Evolutionary conservation across 1,139 yeast species (phyloP).

Genomic region (Hansenula lynferdii): DNA sequence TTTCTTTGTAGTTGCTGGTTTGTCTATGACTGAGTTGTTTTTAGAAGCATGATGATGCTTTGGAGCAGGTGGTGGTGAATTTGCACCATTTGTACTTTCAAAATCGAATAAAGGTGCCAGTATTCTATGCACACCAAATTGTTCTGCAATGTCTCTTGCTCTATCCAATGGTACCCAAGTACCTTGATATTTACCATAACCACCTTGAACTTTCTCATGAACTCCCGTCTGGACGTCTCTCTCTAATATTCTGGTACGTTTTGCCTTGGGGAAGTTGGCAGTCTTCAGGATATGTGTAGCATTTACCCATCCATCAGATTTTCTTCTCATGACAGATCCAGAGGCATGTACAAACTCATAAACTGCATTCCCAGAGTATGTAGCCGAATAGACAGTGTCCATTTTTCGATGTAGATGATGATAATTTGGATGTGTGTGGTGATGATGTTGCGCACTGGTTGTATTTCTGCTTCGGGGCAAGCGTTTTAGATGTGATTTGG

Average conservation of each 20-base stretch:
- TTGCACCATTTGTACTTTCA: constrained; percentile 50
- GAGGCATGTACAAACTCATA: constrained; percentile 78
- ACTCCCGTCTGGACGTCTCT: constrained; percentile 83
- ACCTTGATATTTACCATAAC: constrained; percentile 95
- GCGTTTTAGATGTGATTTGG: no score
- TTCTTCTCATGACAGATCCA: constrained; percentile 90
- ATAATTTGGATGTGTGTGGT: no score
- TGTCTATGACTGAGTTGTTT: constrained; percentile 18
- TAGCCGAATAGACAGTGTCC: constrained; percentile 57
- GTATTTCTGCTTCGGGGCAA: no score
- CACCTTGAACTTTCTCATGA: constrained; percentile 96
- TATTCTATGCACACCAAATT: constrained; percentile 65
- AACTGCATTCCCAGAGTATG: constrained; percentile 84
- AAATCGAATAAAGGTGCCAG: constrained; percentile 68
- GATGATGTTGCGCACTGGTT: no score
- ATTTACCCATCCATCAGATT: constrained; percentile 90
- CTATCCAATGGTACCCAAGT: constrained; percentile 88
- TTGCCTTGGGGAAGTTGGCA: constrained; percentile 93
- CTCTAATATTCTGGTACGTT: constrained; percentile 86
- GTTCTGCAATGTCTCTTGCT: constrained; percentile 54
- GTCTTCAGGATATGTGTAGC: constrained; percentile 97
- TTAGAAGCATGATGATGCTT: constrained; percentile 68
- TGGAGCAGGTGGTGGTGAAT: constrained; percentile 79
- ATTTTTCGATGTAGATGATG: background rate
- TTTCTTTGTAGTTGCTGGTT: constrained; percentile 10